These are phyloP conservation scores for Fusarium solani-melongenae DNA, from an alignment of 2,329 filamentous ascomycete species.

Conservation along the genomic window DNA sequence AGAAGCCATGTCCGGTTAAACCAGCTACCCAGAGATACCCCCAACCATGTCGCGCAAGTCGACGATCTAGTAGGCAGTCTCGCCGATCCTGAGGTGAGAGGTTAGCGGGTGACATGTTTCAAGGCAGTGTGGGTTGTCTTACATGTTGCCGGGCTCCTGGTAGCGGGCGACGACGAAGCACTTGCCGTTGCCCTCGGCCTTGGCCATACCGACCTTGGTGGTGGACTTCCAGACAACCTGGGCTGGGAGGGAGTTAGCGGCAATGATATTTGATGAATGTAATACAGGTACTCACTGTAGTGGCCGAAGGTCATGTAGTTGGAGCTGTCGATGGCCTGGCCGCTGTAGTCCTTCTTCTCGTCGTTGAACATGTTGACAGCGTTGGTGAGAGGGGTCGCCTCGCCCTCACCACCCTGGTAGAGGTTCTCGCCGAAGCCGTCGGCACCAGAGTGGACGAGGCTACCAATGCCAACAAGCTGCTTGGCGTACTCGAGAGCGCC, in stretches of 20 bases:
- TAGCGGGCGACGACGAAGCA: slow-evolving; percentile 41
- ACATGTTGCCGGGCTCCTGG: slow-evolving; percentile 41
- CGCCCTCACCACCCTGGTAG: slow-evolving; percentile 32
- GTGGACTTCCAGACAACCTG: slow-evolving; percentile 41
- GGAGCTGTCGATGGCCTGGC: slow-evolving; percentile 27
- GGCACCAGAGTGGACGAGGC: slow-evolving; percentile 30
- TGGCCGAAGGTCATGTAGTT: slow-evolving; percentile 41
- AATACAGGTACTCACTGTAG: slow-evolving; percentile 30
- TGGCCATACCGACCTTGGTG: slow-evolving; percentile 42
- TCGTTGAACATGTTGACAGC: slow-evolving; percentile 36
- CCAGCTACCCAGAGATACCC: slow-evolving; percentile 14
- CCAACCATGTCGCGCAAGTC: background rate
- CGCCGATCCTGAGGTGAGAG: slow-evolving; percentile 26
- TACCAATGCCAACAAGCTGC: slow-evolving; percentile 33
- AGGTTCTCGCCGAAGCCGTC: slow-evolving; percentile 41
- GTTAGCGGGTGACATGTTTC: slow-evolving; percentile 13
- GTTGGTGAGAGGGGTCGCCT: slow-evolving; percentile 23
- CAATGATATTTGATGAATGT: background rate
- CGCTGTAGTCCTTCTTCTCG: slow-evolving; percentile 40
- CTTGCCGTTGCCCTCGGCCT: slow-evolving; percentile 28
- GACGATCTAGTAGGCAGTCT: slow-evolving; percentile 33
- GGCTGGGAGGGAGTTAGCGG: slow-evolving; percentile 7
- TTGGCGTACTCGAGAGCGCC: slow-evolving; percentile 39
- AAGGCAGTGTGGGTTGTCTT: slow-evolving; percentile 6
- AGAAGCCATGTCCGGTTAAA: slow-evolving; percentile 3